These are phyloP conservation scores for Linnemannia elongata DNA, from an alignment of 192 early-diverging fungal species.

Conservation along the genomic window DNA sequence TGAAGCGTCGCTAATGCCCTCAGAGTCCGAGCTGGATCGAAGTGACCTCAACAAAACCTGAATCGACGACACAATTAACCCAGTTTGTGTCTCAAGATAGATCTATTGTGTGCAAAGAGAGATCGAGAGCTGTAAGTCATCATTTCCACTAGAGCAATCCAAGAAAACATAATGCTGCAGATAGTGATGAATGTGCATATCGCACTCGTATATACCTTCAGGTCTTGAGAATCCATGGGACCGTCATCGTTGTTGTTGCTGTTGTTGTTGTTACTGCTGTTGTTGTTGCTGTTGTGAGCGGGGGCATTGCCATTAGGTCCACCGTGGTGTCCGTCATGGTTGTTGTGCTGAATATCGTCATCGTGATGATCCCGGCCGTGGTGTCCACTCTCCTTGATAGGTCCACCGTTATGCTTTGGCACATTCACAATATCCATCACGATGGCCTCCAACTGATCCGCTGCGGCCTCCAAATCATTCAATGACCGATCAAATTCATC, in stretches of 20 bases:
- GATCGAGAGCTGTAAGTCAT: not conserved
- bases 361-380: not conserved
- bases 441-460: constrained; percentile 80
- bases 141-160: not conserved
- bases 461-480: constrained; percentile 85
- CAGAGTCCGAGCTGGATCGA: constrained; percentile 63
- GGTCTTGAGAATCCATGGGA: constrained; percentile 41
- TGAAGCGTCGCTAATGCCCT: constrained; percentile 69
- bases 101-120: constrained; percentile 9
- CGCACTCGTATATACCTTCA: constrained; percentile 27
- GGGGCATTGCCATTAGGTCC: not conserved
- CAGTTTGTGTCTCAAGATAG: constrained; percentile 70
- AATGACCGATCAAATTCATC: constrained; percentile 65
- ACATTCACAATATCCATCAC: constrained; percentile 84
- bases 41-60: constrained; percentile 78
- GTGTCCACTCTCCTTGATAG: constrained; percentile 11
- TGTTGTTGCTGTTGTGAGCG: not conserved
- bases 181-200: too few species aligned
- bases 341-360: not conserved
- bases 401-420: constrained; percentile 51
- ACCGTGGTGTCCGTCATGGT: not conserved
- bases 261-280: not conserved
- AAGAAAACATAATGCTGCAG: not conserved
- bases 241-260: constrained; percentile 12
- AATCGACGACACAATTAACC: constrained; percentile 82